A percentile compares a stretch with the other conserved stretches of the same genome.
Evolutionary conservation across 257 asterid genomes (phyloP).

Genomic region (Scutellaria baicalensis): DNA sequence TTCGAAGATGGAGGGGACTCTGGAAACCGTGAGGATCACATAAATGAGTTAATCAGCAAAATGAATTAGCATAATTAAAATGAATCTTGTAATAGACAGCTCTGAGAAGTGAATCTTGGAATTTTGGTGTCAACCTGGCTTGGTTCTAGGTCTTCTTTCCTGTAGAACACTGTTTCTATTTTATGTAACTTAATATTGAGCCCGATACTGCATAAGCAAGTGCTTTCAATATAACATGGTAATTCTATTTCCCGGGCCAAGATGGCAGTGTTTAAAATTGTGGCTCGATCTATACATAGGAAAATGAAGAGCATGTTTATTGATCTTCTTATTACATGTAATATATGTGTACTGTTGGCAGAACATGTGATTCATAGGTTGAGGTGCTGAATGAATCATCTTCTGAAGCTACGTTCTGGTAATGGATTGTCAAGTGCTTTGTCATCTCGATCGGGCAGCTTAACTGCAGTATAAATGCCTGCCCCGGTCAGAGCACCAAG

Average conservation of each 20-base stretch:
- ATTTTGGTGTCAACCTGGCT: not conserved
- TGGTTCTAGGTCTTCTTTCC: not conserved
- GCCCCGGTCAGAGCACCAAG: slow-evolving; percentile 80
- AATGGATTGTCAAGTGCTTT: slow-evolving; percentile 24
- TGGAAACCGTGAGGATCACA: slow-evolving; percentile 65
- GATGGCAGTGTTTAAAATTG: not conserved
- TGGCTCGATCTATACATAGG: not conserved
- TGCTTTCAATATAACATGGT: not conserved
- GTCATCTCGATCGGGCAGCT: slow-evolving; percentile 44
- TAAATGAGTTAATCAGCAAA: slow-evolving; percentile 67
- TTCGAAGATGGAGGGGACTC: slow-evolving; percentile 85
- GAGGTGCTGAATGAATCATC: slow-evolving; percentile 2
- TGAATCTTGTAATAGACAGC: not conserved
- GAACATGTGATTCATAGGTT: not conserved
- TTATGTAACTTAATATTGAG: not conserved
- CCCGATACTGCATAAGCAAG: not conserved
- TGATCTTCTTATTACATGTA: not conserved
- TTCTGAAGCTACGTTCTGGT: slow-evolving; percentile 51
- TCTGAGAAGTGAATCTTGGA: slow-evolving; percentile 1
- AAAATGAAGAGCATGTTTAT: not conserved
- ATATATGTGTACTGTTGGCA: not conserved
- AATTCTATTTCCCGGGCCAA: not conserved
- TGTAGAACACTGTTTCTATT: not conserved
- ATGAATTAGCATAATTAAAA: slow-evolving; percentile 53
- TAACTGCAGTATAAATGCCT: slow-evolving; percentile 64